Percentiles rank a stretch among this genome's conserved stretches.
These are phyloP conservation scores for Saccharum hybrid DNA, from an alignment of 202 grass and related monocot genomes.

Conservation along the genomic window DNA sequence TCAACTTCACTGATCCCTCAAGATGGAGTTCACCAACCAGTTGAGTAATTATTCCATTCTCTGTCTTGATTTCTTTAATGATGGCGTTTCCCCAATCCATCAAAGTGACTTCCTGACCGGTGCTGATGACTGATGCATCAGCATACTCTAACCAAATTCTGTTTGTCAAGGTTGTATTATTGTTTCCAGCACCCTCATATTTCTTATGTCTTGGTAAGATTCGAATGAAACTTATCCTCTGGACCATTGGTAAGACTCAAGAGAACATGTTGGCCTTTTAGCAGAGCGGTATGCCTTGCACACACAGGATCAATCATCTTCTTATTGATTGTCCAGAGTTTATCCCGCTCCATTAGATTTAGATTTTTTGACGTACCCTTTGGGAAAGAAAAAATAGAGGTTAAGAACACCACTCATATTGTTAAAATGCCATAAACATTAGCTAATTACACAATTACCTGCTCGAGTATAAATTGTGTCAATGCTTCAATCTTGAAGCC, in stretches of 20 bases:
- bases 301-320: constrained; percentile 90
- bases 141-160: constrained; percentile 79
- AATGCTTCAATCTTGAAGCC: constrained; percentile 92
- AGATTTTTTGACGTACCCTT: constrained; percentile 97
- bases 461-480: constrained; percentile 90
- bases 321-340: constrained; percentile 96
- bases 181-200: constrained; percentile 83
- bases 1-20: constrained; percentile 85
- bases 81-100: constrained; percentile 98
- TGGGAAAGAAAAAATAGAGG: constrained; percentile 30
- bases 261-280: constrained; percentile 58
- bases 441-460: constrained; percentile 52
- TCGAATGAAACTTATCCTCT: constrained; percentile 56
- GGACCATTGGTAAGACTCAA: constrained; percentile 82
- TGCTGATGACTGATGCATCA: constrained; percentile 67
- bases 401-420: constrained; percentile 10
- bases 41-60: constrained; percentile 65
- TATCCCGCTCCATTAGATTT: constrained; percentile 98
- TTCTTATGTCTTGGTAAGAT: constrained; percentile 94
- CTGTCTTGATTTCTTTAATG: constrained; percentile 77
- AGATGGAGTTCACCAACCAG: constrained; percentile 81
- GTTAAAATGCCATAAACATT: constrained; percentile 6
- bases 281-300: constrained; percentile 75
- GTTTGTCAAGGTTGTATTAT: constrained; percentile 76
- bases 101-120: constrained; percentile 80